Conservation (phyloP, 164 flowering plant genomes). For the Cinnamomum micranthum region DNA sequence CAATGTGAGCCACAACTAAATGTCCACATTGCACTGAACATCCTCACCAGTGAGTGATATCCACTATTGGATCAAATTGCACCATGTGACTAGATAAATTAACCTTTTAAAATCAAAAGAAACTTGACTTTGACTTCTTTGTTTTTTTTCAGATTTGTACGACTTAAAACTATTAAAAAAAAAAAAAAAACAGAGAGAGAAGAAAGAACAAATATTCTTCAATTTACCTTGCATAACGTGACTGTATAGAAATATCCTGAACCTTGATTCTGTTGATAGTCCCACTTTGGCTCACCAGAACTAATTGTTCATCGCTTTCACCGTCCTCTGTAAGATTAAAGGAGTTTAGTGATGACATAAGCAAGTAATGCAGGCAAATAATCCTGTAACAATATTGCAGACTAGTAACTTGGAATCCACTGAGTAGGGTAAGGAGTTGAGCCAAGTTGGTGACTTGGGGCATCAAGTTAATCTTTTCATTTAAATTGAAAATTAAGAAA, state of each 20-base stretch:
- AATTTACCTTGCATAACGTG: slow-evolving; percentile 78
- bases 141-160: no score
- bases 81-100: no score
- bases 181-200: background rate
- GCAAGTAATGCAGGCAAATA: background rate
- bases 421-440: no score
- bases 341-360: background rate
- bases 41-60: no score
- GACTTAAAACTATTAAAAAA: background rate
- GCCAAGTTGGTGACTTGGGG: no score
- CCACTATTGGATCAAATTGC: no score
- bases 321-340: slow-evolving; percentile 59
- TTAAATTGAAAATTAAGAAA: no score
- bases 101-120: no score
- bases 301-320: slow-evolving; percentile 93
- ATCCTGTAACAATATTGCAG: background rate
- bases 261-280: slow-evolving; percentile 94
- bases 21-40: no score
- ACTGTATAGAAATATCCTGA: slow-evolving; percentile 84
- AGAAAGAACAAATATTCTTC: background rate
- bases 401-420: background rate
- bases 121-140: no score
- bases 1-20: no score
- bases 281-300: slow-evolving; percentile 95
- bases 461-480: no score